phyloP scores from a whole-genome alignment of 2,329 filamentous ascomycete species.

The Monosporascus sp. region DNA sequence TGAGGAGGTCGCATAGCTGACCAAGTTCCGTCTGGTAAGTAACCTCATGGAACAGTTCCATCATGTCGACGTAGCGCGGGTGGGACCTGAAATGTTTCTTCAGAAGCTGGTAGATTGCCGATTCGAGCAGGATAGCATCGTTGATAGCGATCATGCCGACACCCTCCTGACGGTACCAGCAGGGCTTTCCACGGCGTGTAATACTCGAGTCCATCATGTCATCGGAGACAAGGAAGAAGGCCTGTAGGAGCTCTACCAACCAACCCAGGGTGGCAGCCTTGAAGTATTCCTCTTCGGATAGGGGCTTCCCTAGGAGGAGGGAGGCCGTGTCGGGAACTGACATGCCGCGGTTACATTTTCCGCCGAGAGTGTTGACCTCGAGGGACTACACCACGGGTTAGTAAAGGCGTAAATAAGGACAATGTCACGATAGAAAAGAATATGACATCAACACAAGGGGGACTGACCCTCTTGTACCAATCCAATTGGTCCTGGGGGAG shows the following conservation, averaged over 20 bases:
- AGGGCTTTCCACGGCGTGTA: constrained; percentile 88
- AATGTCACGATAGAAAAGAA: background rate
- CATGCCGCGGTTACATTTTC: constrained; percentile 98
- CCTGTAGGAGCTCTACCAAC: constrained; percentile 97
- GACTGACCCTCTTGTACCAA: constrained; percentile 76
- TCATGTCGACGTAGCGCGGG: constrained; percentile 79
- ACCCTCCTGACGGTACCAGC: constrained; percentile 88
- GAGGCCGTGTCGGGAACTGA: constrained; percentile 90
- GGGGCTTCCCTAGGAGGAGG: constrained; percentile 64
- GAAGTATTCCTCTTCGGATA: constrained; percentile 82
- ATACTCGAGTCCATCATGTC: constrained; percentile 98
- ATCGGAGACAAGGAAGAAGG: constrained; percentile 97
- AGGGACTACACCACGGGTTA: constrained; percentile 54
- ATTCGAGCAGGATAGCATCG: constrained; percentile 93
- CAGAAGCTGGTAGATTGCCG: constrained; percentile 81
- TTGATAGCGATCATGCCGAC: constrained; percentile 98
- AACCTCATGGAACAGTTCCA: constrained; percentile 95
- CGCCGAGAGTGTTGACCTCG: constrained; percentile 80
- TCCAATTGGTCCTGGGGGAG: constrained; percentile 73
- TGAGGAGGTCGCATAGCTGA: constrained; percentile 90
- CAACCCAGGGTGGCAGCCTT: constrained; percentile 83
- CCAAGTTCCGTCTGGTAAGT: constrained; percentile 93
- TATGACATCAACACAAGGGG: background rate
- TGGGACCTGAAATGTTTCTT: constrained; percentile 91
- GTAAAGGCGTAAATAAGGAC: constrained; percentile 1